Evolutionary conservation across 768 basidiomycete species (phyloP).

Genomic region (Suillus tomentosus): DNA sequence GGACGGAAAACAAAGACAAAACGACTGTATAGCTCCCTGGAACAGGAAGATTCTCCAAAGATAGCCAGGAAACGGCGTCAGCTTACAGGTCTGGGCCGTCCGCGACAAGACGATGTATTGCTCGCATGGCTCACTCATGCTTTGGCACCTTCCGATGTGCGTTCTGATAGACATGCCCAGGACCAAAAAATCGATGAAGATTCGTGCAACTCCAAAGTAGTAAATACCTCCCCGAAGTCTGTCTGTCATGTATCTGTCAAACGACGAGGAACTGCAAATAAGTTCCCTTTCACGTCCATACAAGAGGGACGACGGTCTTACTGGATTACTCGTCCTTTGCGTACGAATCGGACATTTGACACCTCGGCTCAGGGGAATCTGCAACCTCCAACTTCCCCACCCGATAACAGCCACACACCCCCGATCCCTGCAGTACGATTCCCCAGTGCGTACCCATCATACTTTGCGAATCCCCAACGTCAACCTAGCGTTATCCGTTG

Average conservation of each 20-base stretch:
- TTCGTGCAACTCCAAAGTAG: no score
- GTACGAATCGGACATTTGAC: neutral
- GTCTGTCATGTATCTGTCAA: neutral
- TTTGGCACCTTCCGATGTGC: neutral
- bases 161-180: neutral
- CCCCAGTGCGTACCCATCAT: conserved; percentile 2
- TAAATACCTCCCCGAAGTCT: neutral
- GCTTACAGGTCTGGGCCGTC: neutral
- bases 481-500: conserved; percentile 14
- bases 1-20: conserved; percentile 4
- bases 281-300: neutral
- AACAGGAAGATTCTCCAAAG: neutral
- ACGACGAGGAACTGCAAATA: no score
- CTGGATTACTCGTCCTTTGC: conserved; percentile 15
- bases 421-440: neutral
- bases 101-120: conserved; percentile 4
- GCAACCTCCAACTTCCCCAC: neutral
- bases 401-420: neutral
- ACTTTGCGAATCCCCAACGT: conserved; percentile 6
- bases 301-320: neutral
- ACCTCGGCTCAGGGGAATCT: neutral
- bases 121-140: conserved; percentile 7
- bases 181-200: neutral
- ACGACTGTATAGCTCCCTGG: neutral
- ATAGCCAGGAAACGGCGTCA: neutral